Evolutionary conservation across 1,284 basidiomycete species (phyloP), one percentile per base, ranked within the genome.

Genomic region (Lignosus rhinocerotis): DNA sequence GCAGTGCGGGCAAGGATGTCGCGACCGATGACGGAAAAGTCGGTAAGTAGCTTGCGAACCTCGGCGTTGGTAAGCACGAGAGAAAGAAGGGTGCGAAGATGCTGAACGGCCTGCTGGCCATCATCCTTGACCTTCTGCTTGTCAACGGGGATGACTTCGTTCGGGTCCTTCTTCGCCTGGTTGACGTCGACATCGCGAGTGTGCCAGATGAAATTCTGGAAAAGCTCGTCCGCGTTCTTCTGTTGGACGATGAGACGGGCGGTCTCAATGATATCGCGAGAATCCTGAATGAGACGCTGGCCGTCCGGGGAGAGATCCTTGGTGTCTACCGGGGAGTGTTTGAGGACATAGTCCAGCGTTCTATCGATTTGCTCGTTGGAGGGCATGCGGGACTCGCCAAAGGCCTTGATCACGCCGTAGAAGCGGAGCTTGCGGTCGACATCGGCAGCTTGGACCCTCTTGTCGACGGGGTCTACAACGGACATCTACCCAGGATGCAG

Each of bases 41-140:
- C 94, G 30, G 85, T 84, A 51, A 94, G 74, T 44, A 96, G 87
- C 74, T 97, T 97, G 69, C 94, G 90, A 39, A 93, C 89, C 76
- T 97, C 95, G 0, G 89, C 88, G 77, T 96, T 97, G 70, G 94
- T 96, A 62, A 93, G 79, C 67, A 97, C 81, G 65, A 97, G 88
- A 19, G 83, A 84, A 56, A 92, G 76, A 50, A 97, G 82, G 0
- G 93, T 94, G 62, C 93, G 89, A n/a, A 97, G 81, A 73, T 97
- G 92, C 56, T 83, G 81, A 46, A 89, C 83, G 16, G 93, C 94
- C 59, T 71, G 72, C 58, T 87, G 76, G 50, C 80, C 80, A 55
- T 95, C 91, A 25, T 76, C 69, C 59, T 81, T 77, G 8, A 78
- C 76, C 67, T 88, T 88, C 1, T 81, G 77, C 59, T 80, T 78